phyloP scores from a whole-genome alignment of 164 flowering plant species.

The Chimonanthus salicifolius region DNA sequence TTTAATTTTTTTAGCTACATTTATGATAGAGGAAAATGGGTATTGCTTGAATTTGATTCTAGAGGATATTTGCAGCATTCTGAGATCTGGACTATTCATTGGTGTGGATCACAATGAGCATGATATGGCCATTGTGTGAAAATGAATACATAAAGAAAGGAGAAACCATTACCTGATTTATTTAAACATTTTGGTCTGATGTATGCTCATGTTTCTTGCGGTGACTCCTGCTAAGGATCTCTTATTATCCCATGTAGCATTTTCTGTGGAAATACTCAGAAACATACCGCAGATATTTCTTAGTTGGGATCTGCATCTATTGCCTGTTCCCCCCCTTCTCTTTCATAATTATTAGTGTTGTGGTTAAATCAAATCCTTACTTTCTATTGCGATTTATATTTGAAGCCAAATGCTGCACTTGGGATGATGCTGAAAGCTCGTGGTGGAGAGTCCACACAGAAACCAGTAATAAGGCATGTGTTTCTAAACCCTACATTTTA shows the following conservation, averaged over 20 bases:
- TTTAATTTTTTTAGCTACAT: neutral
- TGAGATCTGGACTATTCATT: neutral
- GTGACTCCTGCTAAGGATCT: neutral
- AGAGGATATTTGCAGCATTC: neutral
- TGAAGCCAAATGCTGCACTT: slow-evolving; percentile 18
- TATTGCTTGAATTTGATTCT: neutral
- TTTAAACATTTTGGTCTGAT: neutral
- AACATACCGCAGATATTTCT: neutral
- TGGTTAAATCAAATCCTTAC: neutral
- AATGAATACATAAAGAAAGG: neutral
- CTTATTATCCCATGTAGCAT: too few relatives aligned
- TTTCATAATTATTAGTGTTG: neutral
- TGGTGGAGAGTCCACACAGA: slow-evolving; percentile 17
- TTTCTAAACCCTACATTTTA: slow-evolving; percentile 1
- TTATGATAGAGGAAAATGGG: slow-evolving; percentile 23
- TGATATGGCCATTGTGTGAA: neutral
- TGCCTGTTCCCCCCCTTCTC: neutral
- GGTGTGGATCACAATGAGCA: neutral
- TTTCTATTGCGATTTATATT: neutral
- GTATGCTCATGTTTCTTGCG: neutral
- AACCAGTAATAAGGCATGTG: slow-evolving; percentile 21
- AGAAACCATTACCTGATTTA: neutral
- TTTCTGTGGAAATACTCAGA: neutral
- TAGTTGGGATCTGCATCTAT: neutral
- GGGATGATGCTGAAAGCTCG: slow-evolving; percentile 17